These are phyloP conservation scores for Hymenoscyphus infarciens DNA, from an alignment of 2,329 filamentous ascomycete species.

Conservation along the genomic window DNA sequence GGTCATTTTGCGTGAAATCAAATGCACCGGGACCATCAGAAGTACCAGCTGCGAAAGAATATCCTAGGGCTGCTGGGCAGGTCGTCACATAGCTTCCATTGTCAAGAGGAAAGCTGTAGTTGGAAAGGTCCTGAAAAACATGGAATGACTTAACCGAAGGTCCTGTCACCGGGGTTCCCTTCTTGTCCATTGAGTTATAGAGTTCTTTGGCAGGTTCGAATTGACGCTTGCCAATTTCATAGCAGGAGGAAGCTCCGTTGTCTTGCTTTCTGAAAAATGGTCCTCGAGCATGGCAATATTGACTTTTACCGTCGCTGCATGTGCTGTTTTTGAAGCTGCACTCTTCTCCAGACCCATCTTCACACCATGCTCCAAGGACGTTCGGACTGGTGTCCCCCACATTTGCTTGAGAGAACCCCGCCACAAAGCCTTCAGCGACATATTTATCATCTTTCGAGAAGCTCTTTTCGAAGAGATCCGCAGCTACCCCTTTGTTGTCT, in stretches of 20 bases:
- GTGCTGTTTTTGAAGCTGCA: slow-evolving; percentile 82
- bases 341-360: slow-evolving; percentile 70
- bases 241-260: slow-evolving; percentile 69
- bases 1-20: slow-evolving; percentile 87
- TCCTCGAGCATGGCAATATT: slow-evolving; percentile 71
- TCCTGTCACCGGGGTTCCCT: slow-evolving; percentile 49
- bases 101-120: slow-evolving; percentile 67
- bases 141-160: slow-evolving; percentile 76
- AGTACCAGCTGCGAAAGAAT: slow-evolving; percentile 89
- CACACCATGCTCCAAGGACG: slow-evolving; percentile 81
- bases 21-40: slow-evolving; percentile 88
- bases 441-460: slow-evolving; percentile 47
- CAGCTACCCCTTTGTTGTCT: slow-evolving; percentile 96
- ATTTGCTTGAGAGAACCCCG: slow-evolving; percentile 87
- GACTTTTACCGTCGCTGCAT: slow-evolving; percentile 65
- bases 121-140: slow-evolving; percentile 77
- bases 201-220: slow-evolving; percentile 57
- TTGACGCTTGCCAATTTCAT: slow-evolving; percentile 73
- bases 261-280: slow-evolving; percentile 66
- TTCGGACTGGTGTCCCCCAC: slow-evolving; percentile 92
- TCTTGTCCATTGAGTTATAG: slow-evolving; percentile 51
- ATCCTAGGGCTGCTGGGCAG: slow-evolving; percentile 84
- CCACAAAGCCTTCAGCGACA: slow-evolving; percentile 69
- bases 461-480: slow-evolving; percentile 75
- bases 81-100: slow-evolving; percentile 70